Conservation (phyloP, 2,329 filamentous ascomycete genomes). For the Fusarium nisikadoi region DNA sequence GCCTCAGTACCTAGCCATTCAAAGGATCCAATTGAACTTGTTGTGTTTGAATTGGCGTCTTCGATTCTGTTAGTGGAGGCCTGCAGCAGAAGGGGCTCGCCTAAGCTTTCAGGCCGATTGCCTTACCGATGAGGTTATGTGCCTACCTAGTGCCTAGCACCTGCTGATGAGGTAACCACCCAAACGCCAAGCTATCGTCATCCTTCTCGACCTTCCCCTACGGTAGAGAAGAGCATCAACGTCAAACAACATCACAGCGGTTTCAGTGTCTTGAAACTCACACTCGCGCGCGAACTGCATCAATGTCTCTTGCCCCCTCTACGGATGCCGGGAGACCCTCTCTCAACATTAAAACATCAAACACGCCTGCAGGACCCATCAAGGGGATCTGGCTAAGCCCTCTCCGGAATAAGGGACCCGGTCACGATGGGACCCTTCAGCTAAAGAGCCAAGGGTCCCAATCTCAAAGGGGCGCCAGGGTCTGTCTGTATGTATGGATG, state of each 20-base stretch:
- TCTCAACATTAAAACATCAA: background rate
- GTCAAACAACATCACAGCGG: background rate
- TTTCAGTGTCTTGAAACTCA: background rate
- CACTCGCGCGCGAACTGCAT: constrained; percentile 2
- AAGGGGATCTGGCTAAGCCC: constrained; percentile 17
- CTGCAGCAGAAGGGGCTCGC: background rate
- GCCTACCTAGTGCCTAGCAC: background rate
- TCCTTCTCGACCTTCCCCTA: background rate
- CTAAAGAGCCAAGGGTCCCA: constrained; percentile 2
- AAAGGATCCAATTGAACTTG: background rate
- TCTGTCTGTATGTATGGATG: background rate
- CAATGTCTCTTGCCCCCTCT: constrained; percentile 8
- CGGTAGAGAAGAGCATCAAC: background rate
- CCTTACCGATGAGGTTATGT: background rate
- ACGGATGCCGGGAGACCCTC: background rate
- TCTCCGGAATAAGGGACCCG: background rate
- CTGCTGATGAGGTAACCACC: background rate
- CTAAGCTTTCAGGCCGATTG: background rate
- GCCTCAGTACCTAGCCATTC: background rate
- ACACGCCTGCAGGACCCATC: constrained; percentile 10
- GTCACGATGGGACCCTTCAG: constrained; percentile 4
- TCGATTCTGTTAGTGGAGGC: background rate
- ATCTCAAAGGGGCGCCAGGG: constrained; percentile 8
- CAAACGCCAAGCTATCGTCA: background rate
- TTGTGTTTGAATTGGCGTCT: background rate